A percentile compares a stretch with the other conserved stretches of the same genome.
Evolutionary conservation across 306 rosid species (phyloP).

Genomic region (Rosa persica): DNA sequence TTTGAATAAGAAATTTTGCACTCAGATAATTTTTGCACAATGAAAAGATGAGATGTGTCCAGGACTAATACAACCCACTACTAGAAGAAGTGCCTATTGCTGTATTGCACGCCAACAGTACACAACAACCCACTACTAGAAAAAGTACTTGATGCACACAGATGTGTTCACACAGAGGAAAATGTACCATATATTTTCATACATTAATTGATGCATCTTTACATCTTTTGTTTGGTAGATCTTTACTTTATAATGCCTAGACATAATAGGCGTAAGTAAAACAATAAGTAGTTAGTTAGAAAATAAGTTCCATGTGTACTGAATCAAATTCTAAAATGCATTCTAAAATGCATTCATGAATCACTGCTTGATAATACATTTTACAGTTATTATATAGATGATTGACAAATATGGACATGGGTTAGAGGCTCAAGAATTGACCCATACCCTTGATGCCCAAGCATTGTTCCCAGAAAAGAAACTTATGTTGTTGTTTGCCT

Average conservation of each 20-base stretch:
- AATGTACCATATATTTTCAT: background rate
- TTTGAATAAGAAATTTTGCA: too few relatives aligned
- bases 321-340: background rate
- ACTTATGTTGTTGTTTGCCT: background rate
- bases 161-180: too few relatives aligned
- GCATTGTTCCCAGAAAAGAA: background rate
- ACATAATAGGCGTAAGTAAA: background rate
- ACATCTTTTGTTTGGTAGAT: too few relatives aligned
- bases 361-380: background rate
- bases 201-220: background rate
- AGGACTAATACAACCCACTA: too few relatives aligned
- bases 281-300: background rate
- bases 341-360: background rate
- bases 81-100: too few relatives aligned
- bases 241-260: background rate
- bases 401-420: background rate
- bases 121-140: too few relatives aligned
- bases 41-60: too few relatives aligned
- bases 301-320: background rate
- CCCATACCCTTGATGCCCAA: background rate
- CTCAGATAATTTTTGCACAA: too few relatives aligned
- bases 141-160: too few relatives aligned
- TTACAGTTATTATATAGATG: background rate
- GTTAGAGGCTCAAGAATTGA: background rate
- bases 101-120: too few relatives aligned